Base-by-base conservation (phyloP, 768 basidiomycete species). In the Naganishia friedmannii region DNA sequence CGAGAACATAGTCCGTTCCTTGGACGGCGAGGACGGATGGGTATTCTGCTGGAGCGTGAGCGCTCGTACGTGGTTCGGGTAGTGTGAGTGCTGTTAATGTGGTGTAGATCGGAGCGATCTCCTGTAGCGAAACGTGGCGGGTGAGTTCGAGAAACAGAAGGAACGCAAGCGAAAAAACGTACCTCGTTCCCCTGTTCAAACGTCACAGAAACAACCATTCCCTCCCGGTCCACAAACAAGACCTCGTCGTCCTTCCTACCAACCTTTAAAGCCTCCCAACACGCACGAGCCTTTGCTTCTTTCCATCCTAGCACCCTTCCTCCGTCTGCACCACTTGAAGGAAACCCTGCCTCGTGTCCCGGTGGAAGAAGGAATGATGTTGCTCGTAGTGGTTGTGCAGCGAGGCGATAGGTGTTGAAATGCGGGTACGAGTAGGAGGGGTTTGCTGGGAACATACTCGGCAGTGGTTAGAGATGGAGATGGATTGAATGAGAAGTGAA, bases 371-470 rank as follows among this genome's bases (percentile, higher is more conserved):
- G 48, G 48, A n/a, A 23, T 6, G 48, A 51, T 21, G 48, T 51
- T 7, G 48, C 12, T 7, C 23, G 17, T 26, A 51, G 48, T 21
- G 48, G n/a, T 12, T 51, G 48, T 26, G 48, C n/a, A 15, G 48
- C 48, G 29, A 80, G 74, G 53, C 76, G 72, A 53, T 80, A 80
- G 15, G 78, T 80, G 67, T 80, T 77, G 74, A 80, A 80, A 55
- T 76, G 77, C 0, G 79, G 79, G 69, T 74, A 74, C 8, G 77
- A 67, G 2, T 77, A 71, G 1, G 74, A 31, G 13, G 74, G 65
- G 19, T 72, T 57, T 8, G 77, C 57, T 9, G 74, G 74, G 71
- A 78, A 80, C 23, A 26, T 42, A 15, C 15, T 42, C 3, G 6
- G 45, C 6, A 8, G 48, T 51, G 48, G 1, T 51, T 51, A 21